Conservation (phyloP, 257 asterid species). For the Vinca minor region DNA sequence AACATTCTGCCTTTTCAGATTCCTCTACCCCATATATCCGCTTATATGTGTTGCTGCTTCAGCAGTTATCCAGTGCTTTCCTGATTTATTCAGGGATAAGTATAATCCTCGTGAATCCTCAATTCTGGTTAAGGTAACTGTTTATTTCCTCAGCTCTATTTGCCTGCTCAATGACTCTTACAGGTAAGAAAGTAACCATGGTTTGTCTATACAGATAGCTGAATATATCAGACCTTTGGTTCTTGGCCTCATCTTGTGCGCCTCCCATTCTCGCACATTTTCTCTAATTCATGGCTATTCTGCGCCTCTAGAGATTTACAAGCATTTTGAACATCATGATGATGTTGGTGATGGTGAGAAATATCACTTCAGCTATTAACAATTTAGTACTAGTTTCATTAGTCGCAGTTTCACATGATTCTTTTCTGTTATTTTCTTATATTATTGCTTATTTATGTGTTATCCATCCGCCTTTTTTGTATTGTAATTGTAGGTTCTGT, state of each 20-base stretch:
- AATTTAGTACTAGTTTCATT: background rate
- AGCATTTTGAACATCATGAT: conserved; percentile 92
- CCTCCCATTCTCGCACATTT: conserved; percentile 85
- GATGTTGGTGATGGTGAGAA: conserved; percentile 65
- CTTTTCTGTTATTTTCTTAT: conserved; percentile 1
- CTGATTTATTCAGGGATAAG: conserved; percentile 75
- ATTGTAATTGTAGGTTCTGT: conserved; percentile 46
- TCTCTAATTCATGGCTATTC: conserved; percentile 89
- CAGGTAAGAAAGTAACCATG: conserved; percentile 24
- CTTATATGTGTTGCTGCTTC: conserved; percentile 98
- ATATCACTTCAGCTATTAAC: background rate
- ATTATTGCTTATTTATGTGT: conserved; percentile 1
- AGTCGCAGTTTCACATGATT: background rate
- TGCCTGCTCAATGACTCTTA: conserved; percentile 13
- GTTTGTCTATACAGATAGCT: conserved; percentile 57
- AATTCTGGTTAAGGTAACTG: conserved; percentile 52
- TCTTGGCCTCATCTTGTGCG: conserved; percentile 87
- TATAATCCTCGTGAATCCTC: conserved; percentile 47
- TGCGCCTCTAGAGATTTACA: conserved; percentile 91
- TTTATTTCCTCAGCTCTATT: conserved; percentile 5
- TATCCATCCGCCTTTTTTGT: too few species aligned
- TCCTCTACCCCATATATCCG: conserved; percentile 96
- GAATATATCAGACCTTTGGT: conserved; percentile 62
- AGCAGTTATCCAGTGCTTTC: conserved; percentile 91
- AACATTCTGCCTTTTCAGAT: conserved; percentile 44